Evolutionary conservation across 129 eudicot genomes (phyloP).

Genomic region (Solidago caesia): DNA sequence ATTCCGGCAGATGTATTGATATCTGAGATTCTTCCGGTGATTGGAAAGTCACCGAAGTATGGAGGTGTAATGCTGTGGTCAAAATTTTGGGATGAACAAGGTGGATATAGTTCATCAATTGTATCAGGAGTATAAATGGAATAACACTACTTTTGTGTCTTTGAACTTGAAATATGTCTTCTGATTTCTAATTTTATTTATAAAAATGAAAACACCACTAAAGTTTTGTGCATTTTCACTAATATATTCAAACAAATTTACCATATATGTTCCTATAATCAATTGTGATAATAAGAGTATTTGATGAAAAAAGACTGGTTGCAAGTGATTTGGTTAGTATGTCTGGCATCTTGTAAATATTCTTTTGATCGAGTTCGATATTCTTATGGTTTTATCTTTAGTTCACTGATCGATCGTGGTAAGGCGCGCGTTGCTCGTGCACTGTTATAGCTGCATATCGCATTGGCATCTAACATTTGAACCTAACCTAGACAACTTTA

Average conservation of each 20-base stretch:
- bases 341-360: too few relatives aligned
- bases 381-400: too few relatives aligned
- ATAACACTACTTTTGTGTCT: constrained; percentile 2
- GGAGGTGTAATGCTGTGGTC: constrained; percentile 91
- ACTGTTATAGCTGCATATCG: too few relatives aligned
- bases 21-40: constrained; percentile 51
- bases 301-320: too few relatives aligned
- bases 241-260: not conserved
- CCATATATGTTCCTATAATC: not conserved
- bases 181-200: not conserved
- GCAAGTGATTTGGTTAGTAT: too few relatives aligned
- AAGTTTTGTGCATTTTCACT: not conserved
- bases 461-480: too few relatives aligned
- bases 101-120: constrained; percentile 59
- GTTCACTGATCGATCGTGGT: too few relatives aligned
- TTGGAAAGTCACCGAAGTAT: constrained; percentile 52
- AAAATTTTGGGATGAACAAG: constrained; percentile 54
- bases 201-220: not conserved
- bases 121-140: constrained; percentile 31
- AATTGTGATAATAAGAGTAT: too few relatives aligned
- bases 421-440: too few relatives aligned
- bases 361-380: too few relatives aligned
- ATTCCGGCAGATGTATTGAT: constrained; percentile 53
- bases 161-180: constrained; percentile 6
- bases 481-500: too few relatives aligned